Base-by-base conservation (phyloP, 177 flowering plant species). In the Vitis hybrid region DNA sequence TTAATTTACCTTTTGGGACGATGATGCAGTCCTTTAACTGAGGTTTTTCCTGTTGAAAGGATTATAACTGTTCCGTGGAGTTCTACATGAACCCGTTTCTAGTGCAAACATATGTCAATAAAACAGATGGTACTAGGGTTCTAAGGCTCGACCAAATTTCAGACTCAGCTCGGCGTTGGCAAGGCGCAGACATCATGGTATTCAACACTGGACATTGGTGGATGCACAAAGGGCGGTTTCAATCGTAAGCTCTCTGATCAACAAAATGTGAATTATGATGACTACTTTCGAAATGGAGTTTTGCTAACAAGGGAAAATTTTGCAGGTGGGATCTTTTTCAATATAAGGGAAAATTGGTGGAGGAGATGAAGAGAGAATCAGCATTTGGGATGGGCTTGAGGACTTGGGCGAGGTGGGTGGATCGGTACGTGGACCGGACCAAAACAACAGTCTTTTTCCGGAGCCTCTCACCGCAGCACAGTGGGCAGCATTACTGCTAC, bases 161-260 rank as follows among this genome's bases (percentile, higher is more conserved):
- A 12, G 46, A 55, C 32, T 62, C 78, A 0, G 82, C 86, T 6
- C 21, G 27, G 19, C 75, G 61, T 10, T 90, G 94, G 92, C 52
- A 50, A 52, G 91, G 86, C 1, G 94, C 91, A 1, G 79, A 83
- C 32, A 32, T 87, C 11, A 86, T 89, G 93, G 76, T 89, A 2
- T 89, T 89, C 84, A 87, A 89, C 81, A 77, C 87, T 0, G 93
- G 90, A 7, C 91, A 86, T 60, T 87, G 93, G 93, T 89, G 93
- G 93, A 65, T 62, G 63, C 88, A 87, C 70, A 46, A n/a, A 1
- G 85, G 84, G 1, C 86, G 83, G 68, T 11, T 69, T 27, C 78
- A 72, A 76, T 75, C 78, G 89, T 85, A 79, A 77, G 81, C 60
- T 4, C 24, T 27, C 30, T 27, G 30, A 1, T 7, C 15, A n/a